Conservation (phyloP, 2,329 filamentous ascomycete genomes). For the Ophiosphaerella herpotricha region DNA sequence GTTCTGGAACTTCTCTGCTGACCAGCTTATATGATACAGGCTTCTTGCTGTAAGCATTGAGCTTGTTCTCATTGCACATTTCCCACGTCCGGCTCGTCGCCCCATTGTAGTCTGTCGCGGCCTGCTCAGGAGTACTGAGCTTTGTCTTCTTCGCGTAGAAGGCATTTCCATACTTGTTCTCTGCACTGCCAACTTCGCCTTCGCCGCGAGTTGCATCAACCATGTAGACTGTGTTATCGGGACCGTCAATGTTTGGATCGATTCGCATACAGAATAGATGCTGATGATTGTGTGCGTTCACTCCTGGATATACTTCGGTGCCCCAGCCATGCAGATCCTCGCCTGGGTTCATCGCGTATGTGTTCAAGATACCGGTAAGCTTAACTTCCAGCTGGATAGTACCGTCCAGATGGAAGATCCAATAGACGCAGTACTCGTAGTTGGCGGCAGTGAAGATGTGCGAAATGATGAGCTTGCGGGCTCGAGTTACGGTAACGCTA, state of each 20-base stretch:
- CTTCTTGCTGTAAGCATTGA: slow-evolving; percentile 87
- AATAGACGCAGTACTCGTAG: slow-evolving; percentile 89
- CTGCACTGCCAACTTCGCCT: slow-evolving; percentile 75
- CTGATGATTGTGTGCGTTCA: slow-evolving; percentile 95
- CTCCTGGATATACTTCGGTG: slow-evolving; percentile 86
- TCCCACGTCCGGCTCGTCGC: slow-evolving; percentile 84
- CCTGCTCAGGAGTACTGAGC: slow-evolving; percentile 69
- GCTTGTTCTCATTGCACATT: slow-evolving; percentile 79
- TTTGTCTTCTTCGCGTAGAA: slow-evolving; percentile 87
- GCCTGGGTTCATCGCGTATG: slow-evolving; percentile 77
- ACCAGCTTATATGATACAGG: slow-evolving; percentile 88
- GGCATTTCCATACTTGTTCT: slow-evolving; percentile 89
- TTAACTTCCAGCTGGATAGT: slow-evolving; percentile 90
- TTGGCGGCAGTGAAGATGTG: slow-evolving; percentile 96
- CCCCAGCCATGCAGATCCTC: slow-evolving; percentile 88
- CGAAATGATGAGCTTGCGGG: slow-evolving; percentile 82
- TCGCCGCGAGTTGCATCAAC: slow-evolving; percentile 74
- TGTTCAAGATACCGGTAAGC: slow-evolving; percentile 91
- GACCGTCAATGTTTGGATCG: slow-evolving; percentile 84
- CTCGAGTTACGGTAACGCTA: slow-evolving; percentile 82
- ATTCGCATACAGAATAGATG: slow-evolving; percentile 91
- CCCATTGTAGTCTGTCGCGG: slow-evolving; percentile 80
- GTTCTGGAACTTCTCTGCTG: slow-evolving; percentile 76
- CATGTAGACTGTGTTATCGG: slow-evolving; percentile 82
- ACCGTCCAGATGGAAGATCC: slow-evolving; percentile 91